These are phyloP conservation scores for Cystobasidium onofrii DNA, from an alignment of 768 basidiomycete species.

Conservation along the genomic window DNA sequence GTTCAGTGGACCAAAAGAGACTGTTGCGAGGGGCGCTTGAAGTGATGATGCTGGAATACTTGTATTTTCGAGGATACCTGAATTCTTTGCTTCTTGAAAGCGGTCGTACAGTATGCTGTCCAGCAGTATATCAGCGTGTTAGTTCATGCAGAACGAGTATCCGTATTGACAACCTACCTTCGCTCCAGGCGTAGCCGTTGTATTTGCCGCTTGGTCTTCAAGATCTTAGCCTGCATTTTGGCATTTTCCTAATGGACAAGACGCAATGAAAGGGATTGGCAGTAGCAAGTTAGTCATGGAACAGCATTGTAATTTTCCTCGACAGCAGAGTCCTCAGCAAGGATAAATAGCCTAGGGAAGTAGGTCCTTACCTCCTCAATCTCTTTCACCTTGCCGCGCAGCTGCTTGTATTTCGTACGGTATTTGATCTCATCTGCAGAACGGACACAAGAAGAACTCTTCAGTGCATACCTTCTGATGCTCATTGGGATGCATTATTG, in stretches of 20 bases:
- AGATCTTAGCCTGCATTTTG: conserved; percentile 70
- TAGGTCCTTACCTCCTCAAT: conserved; percentile 68
- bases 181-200: conserved; percentile 80
- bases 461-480: no score
- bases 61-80: not conserved
- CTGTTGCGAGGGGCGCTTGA: not conserved
- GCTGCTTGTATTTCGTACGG: conserved; percentile 75
- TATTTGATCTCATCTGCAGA: conserved; percentile 80
- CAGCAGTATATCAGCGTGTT: not conserved
- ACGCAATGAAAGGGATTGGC: not conserved
- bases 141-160: conserved; percentile 34
- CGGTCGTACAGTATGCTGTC: conserved; percentile 69
- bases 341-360: no score
- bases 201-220: conserved; percentile 69
- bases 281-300: no score
- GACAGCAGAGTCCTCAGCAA: no score
- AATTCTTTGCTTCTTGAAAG: conserved; percentile 43
- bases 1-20: not conserved
- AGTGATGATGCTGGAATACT: not conserved
- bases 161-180: conserved; percentile 57
- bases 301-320: no score
- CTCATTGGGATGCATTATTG: no score
- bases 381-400: conserved; percentile 79
- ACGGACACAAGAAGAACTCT: no score
- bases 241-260: conserved; percentile 65